phyloP scores from a whole-genome alignment of 192 early-diverging fungal genomes.

The Umbelopsis sp. region DNA sequence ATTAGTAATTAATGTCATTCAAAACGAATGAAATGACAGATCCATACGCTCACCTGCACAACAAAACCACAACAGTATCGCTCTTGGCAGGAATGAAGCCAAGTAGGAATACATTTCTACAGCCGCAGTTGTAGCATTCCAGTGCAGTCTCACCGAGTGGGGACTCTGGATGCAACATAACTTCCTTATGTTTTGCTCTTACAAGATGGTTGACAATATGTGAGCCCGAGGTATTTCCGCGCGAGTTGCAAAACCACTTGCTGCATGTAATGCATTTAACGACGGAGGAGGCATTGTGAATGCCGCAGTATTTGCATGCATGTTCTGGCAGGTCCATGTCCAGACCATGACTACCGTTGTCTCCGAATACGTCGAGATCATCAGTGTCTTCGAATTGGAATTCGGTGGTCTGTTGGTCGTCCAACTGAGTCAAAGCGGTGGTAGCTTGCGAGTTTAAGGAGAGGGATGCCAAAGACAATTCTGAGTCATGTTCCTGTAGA shows the following conservation, averaged over 20 bases:
- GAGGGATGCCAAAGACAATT: conserved; percentile 47
- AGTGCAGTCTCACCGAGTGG: conserved; percentile 92
- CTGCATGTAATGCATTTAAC: conserved; percentile 92
- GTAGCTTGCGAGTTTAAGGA: conserved; percentile 41
- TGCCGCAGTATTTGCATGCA: conserved; percentile 93
- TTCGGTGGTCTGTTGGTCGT: conserved; percentile 26
- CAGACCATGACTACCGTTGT: conserved; percentile 38
- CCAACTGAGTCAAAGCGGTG: conserved; percentile 14
- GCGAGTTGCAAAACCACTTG: conserved; percentile 97
- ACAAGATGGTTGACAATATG: conserved; percentile 97
- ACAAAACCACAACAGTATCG: conserved; percentile 95
- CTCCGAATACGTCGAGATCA: conserved; percentile 56
- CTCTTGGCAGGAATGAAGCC: conserved; percentile 99
- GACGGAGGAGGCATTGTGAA: conserved; percentile 84
- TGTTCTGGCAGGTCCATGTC: conserved; percentile 73
- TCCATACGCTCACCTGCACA: conserved; percentile 73
- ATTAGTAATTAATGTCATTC: not conserved
- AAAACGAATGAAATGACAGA: not conserved
- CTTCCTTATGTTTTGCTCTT: conserved; percentile 92
- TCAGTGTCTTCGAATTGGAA: conserved; percentile 52
- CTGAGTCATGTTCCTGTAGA: conserved; percentile 48
- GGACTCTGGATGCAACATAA: conserved; percentile 88
- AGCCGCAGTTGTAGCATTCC: conserved; percentile 98
- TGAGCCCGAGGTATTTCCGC: conserved; percentile 86
- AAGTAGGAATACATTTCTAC: conserved; percentile 91